Evolutionary conservation across 768 basidiomycete genomes (phyloP), one percentile per base, ranked within the genome.

Genomic region (Asterophora lycoperdoides): DNA sequence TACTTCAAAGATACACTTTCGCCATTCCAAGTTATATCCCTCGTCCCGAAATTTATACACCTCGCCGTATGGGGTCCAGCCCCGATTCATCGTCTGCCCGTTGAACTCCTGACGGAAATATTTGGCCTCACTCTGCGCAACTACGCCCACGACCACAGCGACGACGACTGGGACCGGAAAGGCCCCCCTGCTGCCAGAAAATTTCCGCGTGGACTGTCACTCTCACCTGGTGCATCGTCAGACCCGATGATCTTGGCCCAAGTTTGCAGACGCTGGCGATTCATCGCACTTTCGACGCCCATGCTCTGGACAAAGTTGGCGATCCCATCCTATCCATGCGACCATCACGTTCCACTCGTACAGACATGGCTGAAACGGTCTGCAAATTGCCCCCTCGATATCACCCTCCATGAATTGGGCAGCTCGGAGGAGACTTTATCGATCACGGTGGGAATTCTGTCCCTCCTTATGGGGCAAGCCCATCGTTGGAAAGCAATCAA

Each of bases 401-500:
- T 47, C 18, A n/a, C 19, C 18, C 41, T 50, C n/a, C 11, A n/a
- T 3, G 46, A 55, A 29, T 23, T 20, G 38, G 17, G 17, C 43
- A 13, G 8, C 8, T 7, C 32, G 8, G 28, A 8, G 5, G 48
- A 32, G 30, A 15, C 36, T 9, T 30, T 14, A 14, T 5, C 38
- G 2, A 30, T 32, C 8, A 37, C 46, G 10, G 20, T 44, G 26
- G 43, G 35, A 10, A 15, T 55, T 38, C 36, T 55, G 10, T 40
- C 54, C 5, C 39, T 51, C 11, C 49, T 55, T 13, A 36, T 48
- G 26, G 19, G 26, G 3, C 46, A 51, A 38, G 19, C 39, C 2
- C 29, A 41, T 19, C 54, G 46, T 34, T 55, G 54, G 49, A 51
- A 55, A 29, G 20, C 28, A 10, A 48, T 51, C 19, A 39, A 55